Base-by-base conservation (phyloP, 2,329 filamentous ascomycete genomes). In the Nemania sp. region DNA sequence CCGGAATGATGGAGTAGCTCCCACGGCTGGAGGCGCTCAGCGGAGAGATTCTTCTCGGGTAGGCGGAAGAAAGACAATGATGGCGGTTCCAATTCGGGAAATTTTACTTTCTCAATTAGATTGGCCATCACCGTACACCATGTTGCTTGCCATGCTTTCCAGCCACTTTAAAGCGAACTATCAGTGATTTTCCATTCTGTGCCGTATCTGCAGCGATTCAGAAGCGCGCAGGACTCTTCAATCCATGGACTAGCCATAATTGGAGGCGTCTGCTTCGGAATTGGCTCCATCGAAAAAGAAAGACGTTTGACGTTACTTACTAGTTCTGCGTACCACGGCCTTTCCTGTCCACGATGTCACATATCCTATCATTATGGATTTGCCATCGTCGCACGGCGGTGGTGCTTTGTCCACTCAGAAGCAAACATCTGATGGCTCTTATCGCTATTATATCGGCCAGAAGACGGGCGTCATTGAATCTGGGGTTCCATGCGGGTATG, bases 401-500 rank as follows among this genome's bases (percentile, higher is more conserved):
- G 32, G 90, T 92, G n/a, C 89, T 88, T 66, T 92, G 87, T 17
- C 87, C 87, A 62, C 86, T 86, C 88, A 91, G 94, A 5, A 98
- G 77, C 53, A 96, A 81, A 72, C 93, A 95, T 39, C 94, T 87
- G 17, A 98, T 80, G 54, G 90, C 87, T 50, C 94, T 89, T 54
- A 97, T 84, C 0, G 91, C 87, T 65, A 96, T 85, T 11, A 89
- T 78, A 74, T 99, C 95, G 2, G 91, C 90, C 39, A 98, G 75
- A 32, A 95, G 78, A n/a, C 95, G 86, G n/a, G 91, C 92, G 74
- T 98, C 92, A 71, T 97, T 91, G 84, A 94, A 99, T 61, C 92
- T 85, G 15, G 91, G 87, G 67, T 87, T 93, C 93, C 93, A 97
- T 70, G 87, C 93, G 3, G 92, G 90, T 59, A 96, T 94, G 13